Conservation (phyloP, 176 grass and related monocot genomes). For the Oryza punctata region DNA sequence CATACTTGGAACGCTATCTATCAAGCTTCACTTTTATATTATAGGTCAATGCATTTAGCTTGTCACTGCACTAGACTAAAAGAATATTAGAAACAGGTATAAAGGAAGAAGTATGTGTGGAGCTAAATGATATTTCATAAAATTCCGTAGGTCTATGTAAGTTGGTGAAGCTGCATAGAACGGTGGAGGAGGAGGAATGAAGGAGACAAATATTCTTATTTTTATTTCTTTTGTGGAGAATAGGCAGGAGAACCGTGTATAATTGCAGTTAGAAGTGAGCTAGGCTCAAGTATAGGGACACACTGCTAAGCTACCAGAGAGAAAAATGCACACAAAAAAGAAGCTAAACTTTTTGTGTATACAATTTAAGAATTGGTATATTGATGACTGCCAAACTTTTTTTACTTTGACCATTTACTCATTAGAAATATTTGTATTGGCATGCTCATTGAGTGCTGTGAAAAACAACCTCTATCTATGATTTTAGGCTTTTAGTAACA, state of each 20-base stretch:
- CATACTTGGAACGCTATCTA: constrained; percentile 9
- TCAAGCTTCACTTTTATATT: not conserved
- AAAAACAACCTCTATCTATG: not conserved
- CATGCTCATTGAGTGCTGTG: not conserved
- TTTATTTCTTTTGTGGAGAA: no score
- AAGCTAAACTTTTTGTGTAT: no score
- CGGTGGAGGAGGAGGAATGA: not conserved
- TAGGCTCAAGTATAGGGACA: no score
- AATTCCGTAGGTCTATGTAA: not conserved
- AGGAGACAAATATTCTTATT: no score
- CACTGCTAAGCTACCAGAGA: no score
- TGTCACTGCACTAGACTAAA: not conserved
- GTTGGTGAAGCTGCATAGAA: constrained; percentile 19
- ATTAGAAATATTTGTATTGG: constrained; percentile 27
- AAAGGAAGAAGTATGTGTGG: not conserved
- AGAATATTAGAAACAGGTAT: constrained; percentile 14
- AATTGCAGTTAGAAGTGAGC: no score
- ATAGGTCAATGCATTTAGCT: not conserved
- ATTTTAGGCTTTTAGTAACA: constrained; percentile 9
- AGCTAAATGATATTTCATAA: constrained; percentile 7
- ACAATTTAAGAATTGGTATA: constrained; percentile 27
- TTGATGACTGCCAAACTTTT: constrained; percentile 28
- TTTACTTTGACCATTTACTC: constrained; percentile 15
- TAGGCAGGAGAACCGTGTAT: no score
- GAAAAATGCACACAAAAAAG: not conserved